A percentile compares a stretch with the other conserved stretches of the same genome.
Conservation (phyloP, 768 basidiomycete species). For the Rhizopogon vulgaris region DNA sequence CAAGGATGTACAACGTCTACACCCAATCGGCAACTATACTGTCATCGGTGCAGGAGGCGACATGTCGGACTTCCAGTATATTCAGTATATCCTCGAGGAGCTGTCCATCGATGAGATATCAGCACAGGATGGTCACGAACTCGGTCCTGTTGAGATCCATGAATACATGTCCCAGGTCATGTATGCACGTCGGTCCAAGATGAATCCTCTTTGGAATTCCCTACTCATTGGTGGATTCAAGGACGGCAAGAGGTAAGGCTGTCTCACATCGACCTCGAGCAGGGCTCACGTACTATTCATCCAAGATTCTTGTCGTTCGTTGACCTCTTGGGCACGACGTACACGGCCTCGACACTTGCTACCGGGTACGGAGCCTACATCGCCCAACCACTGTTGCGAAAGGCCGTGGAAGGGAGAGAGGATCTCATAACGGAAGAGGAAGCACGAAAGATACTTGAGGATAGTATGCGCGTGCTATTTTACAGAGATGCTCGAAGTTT, state of each 20-base stretch:
- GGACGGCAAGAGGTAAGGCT: slow-evolving; percentile 68
- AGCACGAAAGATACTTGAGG: slow-evolving; percentile 71
- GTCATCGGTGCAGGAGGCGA: slow-evolving; percentile 92
- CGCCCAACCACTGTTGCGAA: slow-evolving; percentile 87
- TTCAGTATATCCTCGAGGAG: slow-evolving; percentile 75
- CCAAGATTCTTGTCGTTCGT: slow-evolving; percentile 88
- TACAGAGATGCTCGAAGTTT: slow-evolving; percentile 94
- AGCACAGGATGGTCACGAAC: slow-evolving; percentile 73
- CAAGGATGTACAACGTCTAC: slow-evolving; percentile 88
- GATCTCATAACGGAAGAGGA: slow-evolving; percentile 71
- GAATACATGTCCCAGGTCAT: slow-evolving; percentile 87
- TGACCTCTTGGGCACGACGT: slow-evolving; percentile 95
- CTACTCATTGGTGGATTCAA: slow-evolving; percentile 89
- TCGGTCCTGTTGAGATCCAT: slow-evolving; percentile 88
- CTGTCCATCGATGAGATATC: slow-evolving; percentile 76
- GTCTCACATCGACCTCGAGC: neutral
- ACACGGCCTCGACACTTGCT: slow-evolving; percentile 86
- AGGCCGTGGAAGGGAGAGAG: slow-evolving; percentile 81
- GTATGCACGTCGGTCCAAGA: slow-evolving; percentile 82
- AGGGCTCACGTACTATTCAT: neutral
- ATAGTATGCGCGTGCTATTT: slow-evolving; percentile 89
- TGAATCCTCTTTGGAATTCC: slow-evolving; percentile 95
- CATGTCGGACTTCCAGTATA: slow-evolving; percentile 95
- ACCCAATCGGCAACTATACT: slow-evolving; percentile 77
- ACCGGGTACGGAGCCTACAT: slow-evolving; percentile 94